Evolutionary conservation across 2,329 filamentous ascomycete species (phyloP), one percentile per base, ranked within the genome.

Genomic region (Colletotrichum spaethianum): DNA sequence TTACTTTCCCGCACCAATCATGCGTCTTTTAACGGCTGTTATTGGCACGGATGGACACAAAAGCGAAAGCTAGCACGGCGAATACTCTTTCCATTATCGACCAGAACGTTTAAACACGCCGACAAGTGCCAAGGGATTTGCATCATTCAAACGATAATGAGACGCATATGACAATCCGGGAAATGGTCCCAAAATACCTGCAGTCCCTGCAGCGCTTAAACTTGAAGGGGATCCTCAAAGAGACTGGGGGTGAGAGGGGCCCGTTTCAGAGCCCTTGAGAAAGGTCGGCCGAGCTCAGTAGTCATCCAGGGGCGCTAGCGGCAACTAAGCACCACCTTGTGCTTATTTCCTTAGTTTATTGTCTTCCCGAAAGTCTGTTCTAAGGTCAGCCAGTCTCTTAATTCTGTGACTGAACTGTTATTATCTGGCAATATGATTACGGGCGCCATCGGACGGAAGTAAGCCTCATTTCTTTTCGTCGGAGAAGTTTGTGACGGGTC

Each of bases 141-240:
- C 59, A 55, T 20, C 36, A 60, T 59, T 69, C 65, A 72, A 69
- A 72, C 69, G 33, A 69, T 55, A 60, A 72, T 69, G 65, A 69
- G 57, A 72, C 69, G 55, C 59, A 63, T 60, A 72, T 63, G 69
- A 40, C 59, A 63, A 63, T 64, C 65, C 38, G 52, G 42, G 23
- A 48, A 18, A 14, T 23, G 16, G 38, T 4, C 36, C 64, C 69
- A 38, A 59, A 69, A 69, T 57, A 69, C 20, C 12, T 60, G 36
- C 11, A 6, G 26, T 46, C 50, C 63, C 50, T 56, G 48, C 63
- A 66, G 68, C 55, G 48, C 63, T 61, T 61, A 46, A 63, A 62
- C n/a, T 63, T 26, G 18, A 38, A 46, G 31, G 59, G n/a, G 66
- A 48, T 18, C 31, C n/a, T 55, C 31, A 9, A 59, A 28, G n/a